Evolutionary conservation across 2,329 filamentous ascomycete species (phyloP).

Genomic region (Colletotrichum coccodes): DNA sequence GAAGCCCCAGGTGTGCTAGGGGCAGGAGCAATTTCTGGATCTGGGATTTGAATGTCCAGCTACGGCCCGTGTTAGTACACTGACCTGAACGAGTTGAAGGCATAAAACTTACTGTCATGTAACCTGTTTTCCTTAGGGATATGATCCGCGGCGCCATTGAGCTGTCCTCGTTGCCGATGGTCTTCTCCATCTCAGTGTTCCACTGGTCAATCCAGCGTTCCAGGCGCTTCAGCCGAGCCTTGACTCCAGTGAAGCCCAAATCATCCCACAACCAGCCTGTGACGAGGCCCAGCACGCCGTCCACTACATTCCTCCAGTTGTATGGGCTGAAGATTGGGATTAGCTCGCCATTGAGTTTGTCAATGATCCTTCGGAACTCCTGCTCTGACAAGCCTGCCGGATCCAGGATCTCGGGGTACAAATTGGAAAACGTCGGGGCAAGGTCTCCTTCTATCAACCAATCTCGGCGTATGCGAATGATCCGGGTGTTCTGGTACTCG

Average conservation of each 20-base stretch:
- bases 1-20: slow-evolving; percentile 49
- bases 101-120: slow-evolving; percentile 75
- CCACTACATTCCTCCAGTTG: slow-evolving; percentile 79
- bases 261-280: slow-evolving; percentile 98
- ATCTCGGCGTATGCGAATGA: slow-evolving; percentile 91
- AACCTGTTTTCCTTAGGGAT: slow-evolving; percentile 83
- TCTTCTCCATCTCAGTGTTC: slow-evolving; percentile 78
- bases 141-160: slow-evolving; percentile 76
- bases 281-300: slow-evolving; percentile 80
- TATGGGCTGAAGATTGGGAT: slow-evolving; percentile 84
- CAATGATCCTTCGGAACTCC: slow-evolving; percentile 85
- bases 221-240: slow-evolving; percentile 74
- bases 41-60: slow-evolving; percentile 85
- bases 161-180: slow-evolving; percentile 60
- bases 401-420: slow-evolving; percentile 96
- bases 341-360: slow-evolving; percentile 83
- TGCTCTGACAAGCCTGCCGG: slow-evolving; percentile 83
- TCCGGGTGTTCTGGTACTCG: slow-evolving; percentile 81
- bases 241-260: slow-evolving; percentile 79
- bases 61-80: slow-evolving; percentile 46
- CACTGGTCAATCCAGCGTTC: slow-evolving; percentile 88
- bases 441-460: slow-evolving; percentile 92
- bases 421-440: slow-evolving; percentile 91
- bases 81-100: not conserved
- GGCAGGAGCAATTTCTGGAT: slow-evolving; percentile 74